phyloP scores from a whole-genome alignment of 208 protist genomes.

The Wallacemonas sp. region DNA sequence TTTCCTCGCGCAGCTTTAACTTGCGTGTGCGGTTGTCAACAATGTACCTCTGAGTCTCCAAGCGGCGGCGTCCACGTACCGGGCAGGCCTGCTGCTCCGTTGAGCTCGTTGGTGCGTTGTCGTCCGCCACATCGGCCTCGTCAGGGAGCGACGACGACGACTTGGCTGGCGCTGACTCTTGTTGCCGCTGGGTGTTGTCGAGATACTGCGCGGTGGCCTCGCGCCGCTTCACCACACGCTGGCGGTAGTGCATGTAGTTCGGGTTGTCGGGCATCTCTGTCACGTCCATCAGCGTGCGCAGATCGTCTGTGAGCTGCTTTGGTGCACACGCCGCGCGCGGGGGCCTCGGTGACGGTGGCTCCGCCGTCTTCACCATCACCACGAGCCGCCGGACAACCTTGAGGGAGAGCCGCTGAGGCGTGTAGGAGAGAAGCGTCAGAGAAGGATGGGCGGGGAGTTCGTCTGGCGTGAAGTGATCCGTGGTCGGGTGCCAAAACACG shows the following conservation, averaged over 20 bases:
- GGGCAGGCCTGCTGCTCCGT: neutral
- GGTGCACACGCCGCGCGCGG: constrained; percentile 55
- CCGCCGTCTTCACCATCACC: constrained; percentile 55
- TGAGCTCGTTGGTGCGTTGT: neutral
- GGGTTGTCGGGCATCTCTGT: constrained; percentile 67
- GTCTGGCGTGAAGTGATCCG: constrained; percentile 75
- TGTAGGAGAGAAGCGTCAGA: constrained; percentile 70
- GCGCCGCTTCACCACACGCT: constrained; percentile 50
- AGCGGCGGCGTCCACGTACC: neutral
- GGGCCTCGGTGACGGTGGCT: constrained; percentile 37
- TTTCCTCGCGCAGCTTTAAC: constrained; percentile 46
- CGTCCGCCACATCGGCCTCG: neutral
- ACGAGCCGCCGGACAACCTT: constrained; percentile 80
- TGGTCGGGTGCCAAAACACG: constrained; percentile 95
- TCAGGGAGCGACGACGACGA: neutral
- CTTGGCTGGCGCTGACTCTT: neutral
- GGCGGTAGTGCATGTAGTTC: constrained; percentile 77
- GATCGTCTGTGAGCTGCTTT: constrained; percentile 36
- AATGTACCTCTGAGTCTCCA: constrained; percentile 45
- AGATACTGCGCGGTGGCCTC: constrained; percentile 35
- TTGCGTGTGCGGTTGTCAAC: constrained; percentile 69
- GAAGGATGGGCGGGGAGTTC: constrained; percentile 94
- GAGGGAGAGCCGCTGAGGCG: constrained; percentile 83
- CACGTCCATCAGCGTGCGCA: constrained; percentile 62
- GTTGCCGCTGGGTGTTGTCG: too few species aligned